Evolutionary conservation across 371 early-diverging fungal genomes (phyloP).

Genomic region (Circinella minor): DNA sequence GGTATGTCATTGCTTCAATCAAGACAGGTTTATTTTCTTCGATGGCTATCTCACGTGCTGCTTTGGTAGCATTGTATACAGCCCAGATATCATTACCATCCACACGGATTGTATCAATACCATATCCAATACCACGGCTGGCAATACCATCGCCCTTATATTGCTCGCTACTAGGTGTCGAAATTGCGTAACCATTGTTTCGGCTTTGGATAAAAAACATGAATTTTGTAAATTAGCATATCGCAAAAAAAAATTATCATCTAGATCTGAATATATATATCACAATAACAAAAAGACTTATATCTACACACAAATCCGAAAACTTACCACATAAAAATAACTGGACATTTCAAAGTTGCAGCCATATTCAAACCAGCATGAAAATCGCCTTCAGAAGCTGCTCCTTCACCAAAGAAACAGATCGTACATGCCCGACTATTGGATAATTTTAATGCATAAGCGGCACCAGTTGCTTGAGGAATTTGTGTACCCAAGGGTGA

Average conservation of each 20-base stretch:
- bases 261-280: no score
- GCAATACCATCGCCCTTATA: constrained; percentile 98
- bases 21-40: constrained; percentile 87
- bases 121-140: constrained; percentile 93
- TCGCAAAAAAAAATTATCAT: no score
- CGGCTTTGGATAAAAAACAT: constrained; percentile 56
- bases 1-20: constrained; percentile 98
- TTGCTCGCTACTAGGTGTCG: constrained; percentile 94
- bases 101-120: constrained; percentile 95
- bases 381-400: constrained; percentile 98
- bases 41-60: constrained; percentile 83
- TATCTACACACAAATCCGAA: not conserved
- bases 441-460: constrained; percentile 89
- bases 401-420: constrained; percentile 98
- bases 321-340: constrained; percentile 90
- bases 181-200: constrained; percentile 98
- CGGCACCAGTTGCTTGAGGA: constrained; percentile 96
- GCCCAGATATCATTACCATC: constrained; percentile 99
- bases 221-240: no score
- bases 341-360: constrained; percentile 88
- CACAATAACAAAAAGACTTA: no score
- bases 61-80: constrained; percentile 89
- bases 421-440: constrained; percentile 79
- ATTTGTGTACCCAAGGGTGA: constrained; percentile 96
- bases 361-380: constrained; percentile 98